Base-by-base conservation (phyloP, 2,329 filamentous ascomycete genomes). In the Colletotrichum chrysophilum region DNA sequence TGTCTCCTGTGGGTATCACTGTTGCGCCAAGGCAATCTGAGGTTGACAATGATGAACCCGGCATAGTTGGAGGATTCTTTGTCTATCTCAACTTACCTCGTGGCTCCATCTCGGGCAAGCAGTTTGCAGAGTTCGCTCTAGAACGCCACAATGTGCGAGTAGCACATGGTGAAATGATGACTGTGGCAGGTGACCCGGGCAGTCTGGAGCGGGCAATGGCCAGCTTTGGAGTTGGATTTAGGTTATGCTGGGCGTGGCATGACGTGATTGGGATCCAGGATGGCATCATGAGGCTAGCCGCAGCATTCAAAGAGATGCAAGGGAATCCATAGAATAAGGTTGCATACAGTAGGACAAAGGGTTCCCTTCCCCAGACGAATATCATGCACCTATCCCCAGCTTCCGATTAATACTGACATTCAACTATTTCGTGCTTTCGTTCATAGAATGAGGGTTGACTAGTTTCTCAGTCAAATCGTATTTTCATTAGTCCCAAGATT, bases 201-300 rank as follows among this genome's bases (percentile, higher is more conserved):
- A 52, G 43, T 24, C 1, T 89, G 0, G 92, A 93, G 79, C 85
- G 89, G 76, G 82, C 82, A 9, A 85, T 85, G 21, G 85, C 88
- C 32, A 85, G 84, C 60, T 94, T 96, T 81, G 86, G 89, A 30
- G 83, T 87, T 64, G 89, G 89, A 65, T 84, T 96, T 30, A 88
- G 94, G 55, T 82, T 95, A 26, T 95, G 92, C 75, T 96, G 94
- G 83, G 88, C 92, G 9, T 96, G 93, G 91, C 93, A 94, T 82
- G 88, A 92, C 4, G 92, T 93, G 80, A 87, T 88, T 21, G 87
- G 90, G 70, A 83, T 97, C 21, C 88, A 86, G 0, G 93, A 96
- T 79, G 94, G 94, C 0, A 88, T 96, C 14, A 83, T 87, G 81
- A 90, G 93, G 78, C 84, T 96, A 71, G 92, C 60, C 10, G n/a